These are phyloP conservation scores for Trichocladium antarcticum DNA, from an alignment of 495 filamentous ascomycete genomes.

Conservation along the genomic window DNA sequence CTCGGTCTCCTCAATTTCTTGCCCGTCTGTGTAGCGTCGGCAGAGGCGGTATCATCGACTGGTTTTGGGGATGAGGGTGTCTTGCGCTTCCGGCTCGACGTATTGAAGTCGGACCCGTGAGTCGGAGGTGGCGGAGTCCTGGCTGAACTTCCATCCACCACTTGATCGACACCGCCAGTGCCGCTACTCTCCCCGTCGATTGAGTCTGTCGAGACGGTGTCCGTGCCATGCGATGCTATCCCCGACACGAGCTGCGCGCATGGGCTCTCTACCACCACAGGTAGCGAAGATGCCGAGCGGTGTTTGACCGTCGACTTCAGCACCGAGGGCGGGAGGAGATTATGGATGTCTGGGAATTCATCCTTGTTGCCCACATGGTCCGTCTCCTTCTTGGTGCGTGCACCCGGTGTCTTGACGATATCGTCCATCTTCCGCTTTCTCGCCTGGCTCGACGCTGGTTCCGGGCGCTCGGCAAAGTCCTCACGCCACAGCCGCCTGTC, in stretches of 20 bases:
- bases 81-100: conserved; percentile 16
- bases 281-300: neutral
- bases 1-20: conserved; percentile 11
- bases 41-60: neutral
- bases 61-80: conserved; percentile 5
- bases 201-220: neutral
- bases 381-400: conserved; percentile 18
- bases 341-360: conserved; percentile 33
- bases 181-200: neutral
- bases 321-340: conserved; percentile 19
- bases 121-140: neutral
- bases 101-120: neutral
- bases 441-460: conserved; percentile 37
- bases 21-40: neutral
- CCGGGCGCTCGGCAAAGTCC: conserved; percentile 34
- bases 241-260: neutral
- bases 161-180: too few relatives aligned
- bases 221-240: neutral
- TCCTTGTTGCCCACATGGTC: conserved; percentile 14
- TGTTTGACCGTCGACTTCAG: conserved; percentile 8
- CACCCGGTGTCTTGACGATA: conserved; percentile 34
- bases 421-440: conserved; percentile 39
- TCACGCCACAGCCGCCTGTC: conserved; percentile 49
- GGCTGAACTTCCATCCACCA: neutral
- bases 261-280: neutral